phyloP scores from a whole-genome alignment of 2,329 filamentous ascomycete species.

The Fusarium sp. region DNA sequence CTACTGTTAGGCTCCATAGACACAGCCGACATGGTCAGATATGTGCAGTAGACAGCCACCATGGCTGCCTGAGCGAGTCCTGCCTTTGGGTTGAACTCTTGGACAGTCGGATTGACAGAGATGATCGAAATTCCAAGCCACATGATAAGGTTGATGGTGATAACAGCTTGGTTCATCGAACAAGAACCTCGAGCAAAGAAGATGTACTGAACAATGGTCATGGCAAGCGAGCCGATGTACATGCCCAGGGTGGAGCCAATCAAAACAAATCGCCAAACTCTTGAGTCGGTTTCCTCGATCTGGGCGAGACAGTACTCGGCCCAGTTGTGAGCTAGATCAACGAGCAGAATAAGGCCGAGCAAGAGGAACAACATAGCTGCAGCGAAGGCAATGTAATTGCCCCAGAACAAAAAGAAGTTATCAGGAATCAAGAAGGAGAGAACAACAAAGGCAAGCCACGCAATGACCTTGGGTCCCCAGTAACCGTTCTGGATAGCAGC shows the following conservation, averaged over 20 bases:
- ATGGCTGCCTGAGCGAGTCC: constrained; percentile 97
- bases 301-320: constrained; percentile 95
- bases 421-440: constrained; percentile 97
- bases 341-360: constrained; percentile 89
- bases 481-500: constrained; percentile 96
- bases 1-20: constrained; percentile 98
- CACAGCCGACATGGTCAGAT: constrained; percentile 97
- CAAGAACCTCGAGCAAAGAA: constrained; percentile 89
- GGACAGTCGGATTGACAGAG: constrained; percentile 89
- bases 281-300: constrained; percentile 90
- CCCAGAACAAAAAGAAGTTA: constrained; percentile 93
- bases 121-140: constrained; percentile 84
- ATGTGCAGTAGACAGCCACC: constrained; percentile 98
- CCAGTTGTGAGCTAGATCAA: constrained; percentile 96
- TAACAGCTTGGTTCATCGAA: constrained; percentile 96
- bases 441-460: constrained; percentile 88
- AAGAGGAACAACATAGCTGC: constrained; percentile 94
- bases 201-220: constrained; percentile 97
- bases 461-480: constrained; percentile 95
- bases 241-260: constrained; percentile 94
- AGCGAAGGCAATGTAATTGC: constrained; percentile 90
- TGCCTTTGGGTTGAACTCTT: constrained; percentile 92
- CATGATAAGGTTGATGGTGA: constrained; percentile 91
- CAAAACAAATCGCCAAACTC: constrained; percentile 84
- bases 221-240: constrained; percentile 90